These are phyloP conservation scores for Torulaspora pretoriensis DNA, from an alignment of 1,139 yeast species.

Conservation along the genomic window DNA sequence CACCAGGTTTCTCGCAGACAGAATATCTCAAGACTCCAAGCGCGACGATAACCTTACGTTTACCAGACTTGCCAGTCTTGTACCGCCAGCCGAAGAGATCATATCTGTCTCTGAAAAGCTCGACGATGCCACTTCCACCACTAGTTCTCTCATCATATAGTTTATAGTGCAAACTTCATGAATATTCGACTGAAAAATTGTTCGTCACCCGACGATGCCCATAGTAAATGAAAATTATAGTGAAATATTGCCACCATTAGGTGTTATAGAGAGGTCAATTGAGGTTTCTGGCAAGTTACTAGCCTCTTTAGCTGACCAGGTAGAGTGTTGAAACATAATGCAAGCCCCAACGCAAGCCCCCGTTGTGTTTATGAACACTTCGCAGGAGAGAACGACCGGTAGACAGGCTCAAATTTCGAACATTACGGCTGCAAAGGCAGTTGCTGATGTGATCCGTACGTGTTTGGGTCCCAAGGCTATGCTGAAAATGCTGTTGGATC, in stretches of 20 bases:
- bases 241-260: constrained; percentile 3
- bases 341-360: constrained; percentile 59
- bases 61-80: constrained; percentile 5
- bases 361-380: constrained; percentile 73
- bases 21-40: constrained; percentile 10
- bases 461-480: constrained; percentile 99
- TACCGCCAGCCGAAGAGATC: not conserved
- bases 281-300: not conserved
- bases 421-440: constrained; percentile 98
- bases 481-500: constrained; percentile 96
- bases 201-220: constrained; percentile 1
- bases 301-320: not conserved
- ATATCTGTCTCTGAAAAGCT: constrained; percentile 1
- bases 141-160: constrained; percentile 12
- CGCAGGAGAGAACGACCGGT: constrained; percentile 91
- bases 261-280: not conserved
- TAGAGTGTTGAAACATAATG: constrained; percentile 5
- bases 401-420: constrained; percentile 96
- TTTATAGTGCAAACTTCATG: not conserved
- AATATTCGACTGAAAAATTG: not conserved
- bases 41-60: constrained; percentile 11
- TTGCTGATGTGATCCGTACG: constrained; percentile 93
- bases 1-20: constrained; percentile 9
- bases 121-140: constrained; percentile 6
- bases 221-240: not conserved